Evolutionary conservation across 192 early-diverging fungal genomes (phyloP), one percentile per base, ranked within the genome.

Genomic region (Podila epicladia): DNA sequence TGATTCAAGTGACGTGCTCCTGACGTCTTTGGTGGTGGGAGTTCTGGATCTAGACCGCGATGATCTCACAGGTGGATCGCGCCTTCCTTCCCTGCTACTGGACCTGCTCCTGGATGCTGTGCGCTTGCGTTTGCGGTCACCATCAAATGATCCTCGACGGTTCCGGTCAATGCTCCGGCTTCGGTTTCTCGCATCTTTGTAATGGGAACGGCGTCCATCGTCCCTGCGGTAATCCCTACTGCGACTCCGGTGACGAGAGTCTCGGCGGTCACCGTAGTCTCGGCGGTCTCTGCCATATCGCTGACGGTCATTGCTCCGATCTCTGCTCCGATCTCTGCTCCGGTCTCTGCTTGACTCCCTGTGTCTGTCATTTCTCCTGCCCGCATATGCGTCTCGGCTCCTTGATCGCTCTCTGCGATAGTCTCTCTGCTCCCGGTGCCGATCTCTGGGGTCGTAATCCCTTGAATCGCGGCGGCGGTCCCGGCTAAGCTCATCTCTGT

Each of bases 201-300:
- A 17, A 15, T 60, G 53, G n/a, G 15, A 29, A 48, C 68, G 65
- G 8, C 72, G 33, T 53, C 50, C 57, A 38, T 53, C 35, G 1
- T 74, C 66, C 26, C 48, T 58, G 45, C 71, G 62, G 26, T 66
- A 35, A 13, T 76, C 82, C 60, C 82, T 67, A 48, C 78, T 69
- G 51, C 64, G 45, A 49, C 66, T 68, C 35, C 74, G 48, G 20
- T 67, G 78, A 62, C 83, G 80, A 73, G 73, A 65, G 28, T 59
- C 62, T 37, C 71, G 48, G 48, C 67, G 19, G 38, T 72, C 69
- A 41, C 72, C 74, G 9, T 61, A 55, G 33, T 68, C 59, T 24
- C 65, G 69, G 9, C 66, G 58, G 58, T 68, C 69, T 37, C 57
- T 60, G 55, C 41, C 13, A 45, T 45, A 15, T 45, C 41, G 41